Percentiles rank a stretch among this genome's conserved stretches.
These are phyloP conservation scores for Aspergillus sp. DNA, from an alignment of 2,329 filamentous ascomycete species.

Conservation along the genomic window DNA sequence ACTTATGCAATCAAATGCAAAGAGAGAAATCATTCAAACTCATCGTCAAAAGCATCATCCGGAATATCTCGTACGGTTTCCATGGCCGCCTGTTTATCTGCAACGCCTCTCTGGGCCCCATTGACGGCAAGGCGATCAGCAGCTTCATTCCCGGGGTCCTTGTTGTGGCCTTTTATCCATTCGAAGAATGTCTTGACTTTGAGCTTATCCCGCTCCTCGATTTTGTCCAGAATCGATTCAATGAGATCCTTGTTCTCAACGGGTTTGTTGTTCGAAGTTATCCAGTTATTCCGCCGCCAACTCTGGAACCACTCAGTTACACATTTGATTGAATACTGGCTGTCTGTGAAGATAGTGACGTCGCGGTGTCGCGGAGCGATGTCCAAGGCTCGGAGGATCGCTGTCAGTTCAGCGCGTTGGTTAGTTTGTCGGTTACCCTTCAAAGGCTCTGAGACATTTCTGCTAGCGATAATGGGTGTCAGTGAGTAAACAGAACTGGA, in stretches of 20 bases:
- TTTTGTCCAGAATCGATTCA: slow-evolving; percentile 61
- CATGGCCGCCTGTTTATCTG: slow-evolving; percentile 21
- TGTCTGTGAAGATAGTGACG: slow-evolving; percentile 79
- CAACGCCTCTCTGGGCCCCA: slow-evolving; percentile 47
- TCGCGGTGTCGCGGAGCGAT: slow-evolving; percentile 60
- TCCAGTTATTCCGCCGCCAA: slow-evolving; percentile 75
- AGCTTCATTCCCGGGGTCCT: slow-evolving; percentile 65
- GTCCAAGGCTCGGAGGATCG: slow-evolving; percentile 76
- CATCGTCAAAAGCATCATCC: slow-evolving; percentile 22
- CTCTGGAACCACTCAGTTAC: slow-evolving; percentile 72
- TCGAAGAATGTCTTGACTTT: slow-evolving; percentile 63
- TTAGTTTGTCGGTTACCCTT: slow-evolving; percentile 76
- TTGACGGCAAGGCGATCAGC: slow-evolving; percentile 72
- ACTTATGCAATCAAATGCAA: background rate
- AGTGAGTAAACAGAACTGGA: slow-evolving; percentile 13
- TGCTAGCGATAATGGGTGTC: slow-evolving; percentile 28
- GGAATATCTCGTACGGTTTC: slow-evolving; percentile 16
- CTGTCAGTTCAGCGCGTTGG: slow-evolving; percentile 89
- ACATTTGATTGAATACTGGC: slow-evolving; percentile 84
- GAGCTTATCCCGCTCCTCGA: slow-evolving; percentile 59
- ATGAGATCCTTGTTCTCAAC: slow-evolving; percentile 88
- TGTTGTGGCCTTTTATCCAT: slow-evolving; percentile 85
- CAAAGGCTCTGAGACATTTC: slow-evolving; percentile 70
- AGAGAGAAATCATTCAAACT: slow-evolving; percentile 8
- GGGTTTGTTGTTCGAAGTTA: slow-evolving; percentile 58